Base-by-base conservation (phyloP, 2,329 filamentous ascomycete species). In the Cladosporium halotolerans region DNA sequence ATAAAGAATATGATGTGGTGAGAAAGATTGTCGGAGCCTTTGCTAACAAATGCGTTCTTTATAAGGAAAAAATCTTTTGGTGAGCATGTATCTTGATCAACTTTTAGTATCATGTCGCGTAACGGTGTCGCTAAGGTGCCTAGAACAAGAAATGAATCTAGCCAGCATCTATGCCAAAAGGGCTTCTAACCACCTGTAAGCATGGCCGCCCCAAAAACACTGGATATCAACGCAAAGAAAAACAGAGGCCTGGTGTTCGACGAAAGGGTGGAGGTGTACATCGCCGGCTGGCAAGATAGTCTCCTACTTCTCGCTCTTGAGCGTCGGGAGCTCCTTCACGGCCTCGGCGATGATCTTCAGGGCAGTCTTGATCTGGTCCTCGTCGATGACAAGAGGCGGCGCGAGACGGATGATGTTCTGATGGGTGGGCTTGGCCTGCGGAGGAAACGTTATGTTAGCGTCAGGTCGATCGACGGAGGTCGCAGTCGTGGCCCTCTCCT, bases 391-490 rank as follows among this genome's bases (percentile, higher is more conserved):
- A 52, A 99, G 78, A 16, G 93, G 93, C 44, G 93, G 93, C n/a
- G 93, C 93, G 57, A 99, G 86, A 54, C 93, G 88, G 69, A 99
- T 99, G 70, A 99, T 97, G 73, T 97, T 96, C 67, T 95, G 86
- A 72, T 99, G 93, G 6, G 93, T 99, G 31, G 93, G 93, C 81
- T 99, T 99, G 65, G 93, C 93, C 89, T 95, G 69, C 66, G 55
- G 10, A 36, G 51, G 19, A 40, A 18, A 44, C 9, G 42, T 39
- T 42, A 31, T 34, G 55, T 66, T 60, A 65, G 60, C 53, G 57
- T 36, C 47, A 5, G 43, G 38, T 47, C 39, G 28, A 23, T 48
- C 42, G 36, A 49, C 40, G 53, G 49, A 43, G 55, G 38, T 51
- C 28, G 43, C 44, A 33, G 47, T 50, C 43, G 54, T 36, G 36